Percentiles rank a stretch among this genome's conserved stretches.
phyloP scores from a whole-genome alignment of 768 basidiomycete species.

The Saitozyma podzolica region DNA sequence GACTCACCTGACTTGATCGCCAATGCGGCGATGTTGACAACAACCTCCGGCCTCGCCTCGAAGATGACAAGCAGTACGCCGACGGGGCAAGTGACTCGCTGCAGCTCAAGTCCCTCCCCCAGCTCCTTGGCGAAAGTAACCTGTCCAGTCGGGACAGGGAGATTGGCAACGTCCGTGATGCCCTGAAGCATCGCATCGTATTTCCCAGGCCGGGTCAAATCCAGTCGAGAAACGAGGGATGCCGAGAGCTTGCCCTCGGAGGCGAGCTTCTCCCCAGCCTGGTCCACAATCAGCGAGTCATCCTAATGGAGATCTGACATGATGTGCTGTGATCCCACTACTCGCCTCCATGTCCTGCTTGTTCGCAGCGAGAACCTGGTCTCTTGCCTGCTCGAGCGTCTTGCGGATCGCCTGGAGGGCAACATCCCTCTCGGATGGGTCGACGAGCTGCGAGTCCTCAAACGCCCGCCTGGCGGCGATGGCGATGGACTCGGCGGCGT shows the following conservation, averaged over 20 bases:
- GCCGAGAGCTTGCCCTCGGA: slow-evolving; percentile 79
- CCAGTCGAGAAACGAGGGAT: slow-evolving; percentile 80
- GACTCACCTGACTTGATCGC: slow-evolving; percentile 90
- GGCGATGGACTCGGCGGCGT: slow-evolving; percentile 63
- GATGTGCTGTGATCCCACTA: not conserved
- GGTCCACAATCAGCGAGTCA: slow-evolving; percentile 7
- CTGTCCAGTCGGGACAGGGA: slow-evolving; percentile 82
- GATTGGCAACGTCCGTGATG: slow-evolving; percentile 75
- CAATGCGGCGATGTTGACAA: slow-evolving; percentile 92
- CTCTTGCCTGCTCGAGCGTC: slow-evolving; percentile 66
- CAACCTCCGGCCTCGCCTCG: slow-evolving; percentile 94
- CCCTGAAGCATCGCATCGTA: slow-evolving; percentile 94
- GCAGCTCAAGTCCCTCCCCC: slow-evolving; percentile 81
- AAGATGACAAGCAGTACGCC: slow-evolving; percentile 96
- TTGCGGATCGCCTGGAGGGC: slow-evolving; percentile 71
- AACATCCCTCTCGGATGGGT: slow-evolving; percentile 64
- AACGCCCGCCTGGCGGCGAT: slow-evolving; percentile 78
- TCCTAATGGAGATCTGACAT: not conserved
- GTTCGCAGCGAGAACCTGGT: slow-evolving; percentile 77
- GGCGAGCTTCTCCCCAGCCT: slow-evolving; percentile 78
- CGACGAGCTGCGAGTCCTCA: slow-evolving; percentile 78
- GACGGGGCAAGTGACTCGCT: slow-evolving; percentile 93
- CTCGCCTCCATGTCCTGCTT: slow-evolving; percentile 72
- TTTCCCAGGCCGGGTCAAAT: slow-evolving; percentile 72
- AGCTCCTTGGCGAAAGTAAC: slow-evolving; percentile 87